Evolutionary conservation across 2,329 filamentous ascomycete species (phyloP), one percentile per base, ranked within the genome.

Genomic region (Sporothrix curviconia): DNA sequence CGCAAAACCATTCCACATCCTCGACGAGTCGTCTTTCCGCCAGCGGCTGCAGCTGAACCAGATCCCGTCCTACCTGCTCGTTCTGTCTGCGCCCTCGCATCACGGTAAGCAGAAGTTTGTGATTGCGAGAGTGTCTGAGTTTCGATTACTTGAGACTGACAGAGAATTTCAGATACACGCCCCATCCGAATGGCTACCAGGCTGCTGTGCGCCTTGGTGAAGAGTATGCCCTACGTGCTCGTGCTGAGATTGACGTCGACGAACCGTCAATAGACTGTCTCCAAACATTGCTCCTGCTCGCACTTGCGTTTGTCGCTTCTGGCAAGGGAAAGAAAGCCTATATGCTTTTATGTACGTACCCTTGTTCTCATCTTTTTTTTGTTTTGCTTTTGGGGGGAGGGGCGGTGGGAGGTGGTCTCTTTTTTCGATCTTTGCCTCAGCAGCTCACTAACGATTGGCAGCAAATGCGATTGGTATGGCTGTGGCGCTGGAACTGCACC

Each of bases 291-390:
- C 73, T 95, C 46, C 76, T 95, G 9, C 79, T 95, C 2, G 83
- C 87, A 0, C 83, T 86, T 66, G 85, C 89, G 3, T 92, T 85
- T 65, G 90, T 85, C 50, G 89, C 90, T 36, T 78, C 84, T 30
- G 90, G 90, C 25, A 85, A 87, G 65, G 89, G 90, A 15, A 92
- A 89, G 72, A 94, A 89, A 71, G 86, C 89, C 1, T 94, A 91
- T 64, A 95, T 95, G 90, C 78, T 91, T 39, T 77, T 95, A 64
- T 83, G 89, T 89, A 84, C 19, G 75, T 65, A 6, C 24, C 17
- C 12, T 25, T 1, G 22, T 19, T 17, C 1, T 17, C 28, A 1
- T 15, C 8, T 53, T 5, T 42, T 19, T 56, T 28, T 17, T n/a
- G 1, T 47, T 43, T 15, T 22, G n/a, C n/a, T n/a, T n/a, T n/a